Evolutionary conservation across 768 basidiomycete genomes (phyloP).

Genomic region (Tricholoma hemisulphureum): DNA sequence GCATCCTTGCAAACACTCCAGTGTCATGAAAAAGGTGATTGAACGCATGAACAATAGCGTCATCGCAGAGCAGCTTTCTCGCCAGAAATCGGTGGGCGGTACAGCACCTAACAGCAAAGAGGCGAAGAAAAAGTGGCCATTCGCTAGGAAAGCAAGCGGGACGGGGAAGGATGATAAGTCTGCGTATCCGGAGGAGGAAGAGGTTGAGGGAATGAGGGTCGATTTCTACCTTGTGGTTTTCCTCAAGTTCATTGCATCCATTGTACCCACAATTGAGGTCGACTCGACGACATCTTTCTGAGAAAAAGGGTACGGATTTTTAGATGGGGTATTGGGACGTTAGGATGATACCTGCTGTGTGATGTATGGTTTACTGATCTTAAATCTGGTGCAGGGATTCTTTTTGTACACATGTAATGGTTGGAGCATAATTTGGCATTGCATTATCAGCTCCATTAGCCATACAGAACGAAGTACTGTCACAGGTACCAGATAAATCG

Average conservation of each 20-base stretch:
- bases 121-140: slow-evolving; percentile 81
- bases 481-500: no score
- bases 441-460: neutral
- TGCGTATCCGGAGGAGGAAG: slow-evolving; percentile 56
- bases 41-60: slow-evolving; percentile 95
- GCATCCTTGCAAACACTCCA: slow-evolving; percentile 97
- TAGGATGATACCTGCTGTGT: slow-evolving; percentile 16
- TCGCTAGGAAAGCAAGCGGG: slow-evolving; percentile 71
- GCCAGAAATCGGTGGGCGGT: slow-evolving; percentile 44
- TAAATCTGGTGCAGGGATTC: neutral
- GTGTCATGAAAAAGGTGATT: slow-evolving; percentile 99
- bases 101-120: slow-evolving; percentile 42
- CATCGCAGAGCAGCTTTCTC: slow-evolving; percentile 76
- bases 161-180: slow-evolving; percentile 53
- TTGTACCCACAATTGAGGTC: slow-evolving; percentile 98
- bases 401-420: neutral
- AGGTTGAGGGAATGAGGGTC: slow-evolving; percentile 88
- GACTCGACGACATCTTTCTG: slow-evolving; percentile 83
- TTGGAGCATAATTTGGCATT: neutral
- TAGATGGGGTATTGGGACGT: neutral
- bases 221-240: slow-evolving; percentile 98
- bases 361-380: slow-evolving; percentile 1
- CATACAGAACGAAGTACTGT: neutral
- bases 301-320: slow-evolving; percentile 7
- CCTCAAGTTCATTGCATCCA: slow-evolving; percentile 98